Conservation (phyloP, 371 early-diverging fungal genomes). For the Syncephalastrum racemosum region DNA sequence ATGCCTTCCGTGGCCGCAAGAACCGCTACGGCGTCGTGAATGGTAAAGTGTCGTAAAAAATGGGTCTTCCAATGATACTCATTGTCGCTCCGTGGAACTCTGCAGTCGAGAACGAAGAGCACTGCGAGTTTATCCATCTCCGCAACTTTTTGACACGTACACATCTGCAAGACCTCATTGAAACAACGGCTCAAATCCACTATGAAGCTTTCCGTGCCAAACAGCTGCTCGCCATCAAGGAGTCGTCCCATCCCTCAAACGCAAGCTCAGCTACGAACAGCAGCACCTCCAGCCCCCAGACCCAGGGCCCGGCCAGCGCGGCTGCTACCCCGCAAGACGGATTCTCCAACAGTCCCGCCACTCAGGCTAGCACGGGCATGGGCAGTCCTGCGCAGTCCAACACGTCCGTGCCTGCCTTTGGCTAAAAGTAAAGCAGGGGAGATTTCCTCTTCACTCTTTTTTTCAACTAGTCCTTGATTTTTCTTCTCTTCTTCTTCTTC, state of each 20-base stretch:
- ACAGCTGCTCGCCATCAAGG: conserved; percentile 84
- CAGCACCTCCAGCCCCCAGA: conserved; percentile 7
- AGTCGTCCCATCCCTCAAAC: conserved; percentile 43
- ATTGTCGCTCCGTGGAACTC: background rate
- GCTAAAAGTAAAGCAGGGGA: conserved; percentile 12
- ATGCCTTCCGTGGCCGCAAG: conserved; percentile 68
- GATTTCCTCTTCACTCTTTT: conserved; percentile 1
- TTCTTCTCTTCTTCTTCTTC: conserved; percentile 1
- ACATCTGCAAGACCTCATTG: conserved; percentile 84
- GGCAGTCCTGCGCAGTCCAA: conserved; percentile 42
- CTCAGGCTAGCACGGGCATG: conserved; percentile 22
- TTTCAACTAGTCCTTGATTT: conserved; percentile 2
- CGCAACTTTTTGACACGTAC: conserved; percentile 86
- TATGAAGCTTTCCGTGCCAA: conserved; percentile 92
- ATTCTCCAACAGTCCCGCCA: conserved; percentile 19
- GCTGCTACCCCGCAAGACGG: conserved; percentile 18
- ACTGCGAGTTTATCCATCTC: conserved; percentile 79
- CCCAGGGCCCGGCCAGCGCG: conserved; percentile 19
- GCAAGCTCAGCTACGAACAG: conserved; percentile 2
- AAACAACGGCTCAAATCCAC: conserved; percentile 83
- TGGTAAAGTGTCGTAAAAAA: conserved; percentile 32
- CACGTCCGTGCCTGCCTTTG: conserved; percentile 42
- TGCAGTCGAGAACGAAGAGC: conserved; percentile 73
- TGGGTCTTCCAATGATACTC: background rate
- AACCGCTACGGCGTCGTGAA: conserved; percentile 72